Evolutionary conservation across 257 asterid genomes (phyloP), one percentile per base, ranked within the genome.

Genomic region (Capsicum chinense): DNA sequence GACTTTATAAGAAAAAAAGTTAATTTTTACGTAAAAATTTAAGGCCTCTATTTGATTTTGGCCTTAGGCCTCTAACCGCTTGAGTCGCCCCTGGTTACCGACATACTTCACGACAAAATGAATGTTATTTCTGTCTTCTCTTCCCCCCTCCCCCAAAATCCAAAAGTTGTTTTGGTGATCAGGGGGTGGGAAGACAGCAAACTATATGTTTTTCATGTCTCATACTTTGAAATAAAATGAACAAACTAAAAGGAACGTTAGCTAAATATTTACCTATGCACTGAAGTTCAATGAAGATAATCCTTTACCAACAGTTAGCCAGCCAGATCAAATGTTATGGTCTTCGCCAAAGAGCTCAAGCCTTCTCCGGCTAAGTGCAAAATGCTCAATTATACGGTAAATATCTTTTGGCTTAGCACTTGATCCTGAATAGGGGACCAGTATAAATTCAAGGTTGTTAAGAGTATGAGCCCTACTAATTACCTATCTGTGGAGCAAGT

Each of bases 281-380:
- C 90, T 93, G 80, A 97, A 97, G 88, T 97, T 97, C 71, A 97
- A 91, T 6, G 99, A 97, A 81, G 98, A 90, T 85, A 97, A 86
- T 87, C 92, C 99, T 59, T 92, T 91, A 84, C 99, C 99, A 58
- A 93, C 92, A 63, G 99, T 97, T 90, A 97, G 90, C 99, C 99
- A 97, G 87, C 99, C 98, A 60, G 98, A 69, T 79, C 99, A 96
- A 87, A 97, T 97, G 83, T 97, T 97, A 87, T 95, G 99, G 88
- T 97, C 99, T 88, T 90, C 98, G 86, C 99, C 99, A 83, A 97
- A 97, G 87, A 97, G 98, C 93, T 97, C 99, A 83, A 97, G 97
- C 91, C 99, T 90, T 90, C 99, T 93, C 82, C 98, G 93, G 50
- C 99, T 98, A 86, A 97, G 98, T 63, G 98, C 97, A 91, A 97